Evolutionary conservation across 2,329 filamentous ascomycete genomes (phyloP).

Genomic region (Cyphellophora attinorum): DNA sequence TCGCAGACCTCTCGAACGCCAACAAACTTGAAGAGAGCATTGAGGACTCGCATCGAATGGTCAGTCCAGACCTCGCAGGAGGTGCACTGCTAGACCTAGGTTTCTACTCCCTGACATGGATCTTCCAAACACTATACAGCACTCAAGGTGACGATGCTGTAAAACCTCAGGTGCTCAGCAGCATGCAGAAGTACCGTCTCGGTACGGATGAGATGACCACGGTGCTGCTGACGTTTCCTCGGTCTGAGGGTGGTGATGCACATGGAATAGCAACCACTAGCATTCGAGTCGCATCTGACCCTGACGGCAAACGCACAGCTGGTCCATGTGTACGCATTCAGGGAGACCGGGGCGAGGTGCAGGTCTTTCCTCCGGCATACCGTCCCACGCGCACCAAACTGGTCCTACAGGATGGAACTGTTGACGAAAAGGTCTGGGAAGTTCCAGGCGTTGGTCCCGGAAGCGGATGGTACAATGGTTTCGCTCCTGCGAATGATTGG

Average conservation of each 20-base stretch:
- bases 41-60: conserved; percentile 57
- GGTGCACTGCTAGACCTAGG: conserved; percentile 76
- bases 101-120: conserved; percentile 82
- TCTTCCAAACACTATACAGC: conserved; percentile 53
- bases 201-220: conserved; percentile 23
- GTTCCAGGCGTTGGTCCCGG: conserved; percentile 30
- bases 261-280: conserved; percentile 23
- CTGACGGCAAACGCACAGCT: conserved; percentile 15
- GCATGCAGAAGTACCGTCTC: conserved; percentile 16
- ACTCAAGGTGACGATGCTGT: conserved; percentile 55
- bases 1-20: conserved; percentile 44
- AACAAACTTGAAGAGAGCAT: conserved; percentile 38
- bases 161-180: conserved; percentile 55
- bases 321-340: conserved; percentile 34
- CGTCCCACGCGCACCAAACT: conserved; percentile 52
- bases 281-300: conserved; percentile 18
- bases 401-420: conserved; percentile 55
- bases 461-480: conserved; percentile 53
- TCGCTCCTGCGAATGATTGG: conserved; percentile 44
- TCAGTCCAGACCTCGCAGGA: conserved; percentile 73
- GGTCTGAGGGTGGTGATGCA: conserved; percentile 62
- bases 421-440: conserved; percentile 16
- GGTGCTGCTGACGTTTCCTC: conserved; percentile 18
- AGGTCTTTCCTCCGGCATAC: conserved; percentile 20
- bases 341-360: conserved; percentile 19